Conservation (phyloP, 805 yeast species). For the Teunomyces funiuensis region DNA sequence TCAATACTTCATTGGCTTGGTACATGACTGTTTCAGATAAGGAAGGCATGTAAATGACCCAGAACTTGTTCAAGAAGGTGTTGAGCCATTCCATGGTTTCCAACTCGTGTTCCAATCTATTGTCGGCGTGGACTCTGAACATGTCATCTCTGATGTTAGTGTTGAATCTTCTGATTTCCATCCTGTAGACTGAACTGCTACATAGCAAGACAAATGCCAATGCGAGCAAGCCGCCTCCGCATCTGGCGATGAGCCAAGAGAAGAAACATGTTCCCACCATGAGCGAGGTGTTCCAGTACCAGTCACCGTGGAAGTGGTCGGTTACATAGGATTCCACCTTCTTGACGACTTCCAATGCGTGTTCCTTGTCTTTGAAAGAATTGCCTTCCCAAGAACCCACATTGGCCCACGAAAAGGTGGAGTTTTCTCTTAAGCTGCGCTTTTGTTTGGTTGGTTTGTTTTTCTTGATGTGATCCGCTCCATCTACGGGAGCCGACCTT, state of each 20-base stretch:
- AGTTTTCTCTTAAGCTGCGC: constrained; percentile 23
- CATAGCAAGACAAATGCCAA: constrained; percentile 58
- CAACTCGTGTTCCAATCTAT: constrained; percentile 57
- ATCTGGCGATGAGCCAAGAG: constrained; percentile 64
- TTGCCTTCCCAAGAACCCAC: constrained; percentile 39
- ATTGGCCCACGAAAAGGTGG: constrained; percentile 42
- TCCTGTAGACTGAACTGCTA: constrained; percentile 65
- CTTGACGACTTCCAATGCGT: constrained; percentile 25
- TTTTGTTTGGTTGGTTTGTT: constrained; percentile 11
- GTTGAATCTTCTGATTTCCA: constrained; percentile 74
- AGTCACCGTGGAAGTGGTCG: constrained; percentile 70
- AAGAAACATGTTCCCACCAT: constrained; percentile 71
- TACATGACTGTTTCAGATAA: constrained; percentile 71
- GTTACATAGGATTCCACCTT: constrained; percentile 57
- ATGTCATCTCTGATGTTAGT: constrained; percentile 76
- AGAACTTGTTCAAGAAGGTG: constrained; percentile 72
- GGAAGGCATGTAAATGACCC: constrained; percentile 90
- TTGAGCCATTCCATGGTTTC: constrained; percentile 86
- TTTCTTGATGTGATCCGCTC: constrained; percentile 7
- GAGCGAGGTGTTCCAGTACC: constrained; percentile 66
- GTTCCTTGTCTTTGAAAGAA: constrained; percentile 21
- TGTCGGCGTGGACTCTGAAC: constrained; percentile 61
- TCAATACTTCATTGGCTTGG: constrained; percentile 64
- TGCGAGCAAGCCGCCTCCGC: constrained; percentile 65
- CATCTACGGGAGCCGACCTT: constrained; percentile 18